phyloP scores from a whole-genome alignment of 1,284 basidiomycete genomes.

The Cryptococcus jaspeensis region DNA sequence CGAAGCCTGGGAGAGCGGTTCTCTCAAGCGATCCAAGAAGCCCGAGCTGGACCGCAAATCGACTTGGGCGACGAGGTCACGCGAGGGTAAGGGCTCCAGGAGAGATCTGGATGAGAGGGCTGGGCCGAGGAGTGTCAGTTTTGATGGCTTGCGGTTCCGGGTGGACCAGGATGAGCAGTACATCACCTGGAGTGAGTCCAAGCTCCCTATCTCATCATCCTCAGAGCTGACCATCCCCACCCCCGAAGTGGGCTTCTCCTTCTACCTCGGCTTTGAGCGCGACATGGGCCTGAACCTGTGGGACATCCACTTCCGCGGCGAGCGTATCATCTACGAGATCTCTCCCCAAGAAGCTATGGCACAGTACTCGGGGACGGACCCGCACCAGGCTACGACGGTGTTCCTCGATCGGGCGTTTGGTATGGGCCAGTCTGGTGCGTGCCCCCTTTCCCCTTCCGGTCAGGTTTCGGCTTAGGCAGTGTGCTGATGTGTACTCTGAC shows the following conservation, averaged over 20 bases:
- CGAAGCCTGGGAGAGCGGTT: slow-evolving; percentile 59
- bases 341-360: slow-evolving; percentile 56
- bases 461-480: neutral
- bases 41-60: slow-evolving; percentile 41
- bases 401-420: slow-evolving; percentile 68
- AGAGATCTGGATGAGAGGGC: slow-evolving; percentile 64
- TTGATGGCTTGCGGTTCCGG: slow-evolving; percentile 61
- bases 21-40: slow-evolving; percentile 54
- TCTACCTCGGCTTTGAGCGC: slow-evolving; percentile 64
- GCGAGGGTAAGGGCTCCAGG: slow-evolving; percentile 50
- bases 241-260: slow-evolving; percentile 57
- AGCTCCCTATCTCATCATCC: neutral
- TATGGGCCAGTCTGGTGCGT: slow-evolving; percentile 51
- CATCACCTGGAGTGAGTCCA: slow-evolving; percentile 58
- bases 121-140: slow-evolving; percentile 61
- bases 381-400: slow-evolving; percentile 62
- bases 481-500: neutral
- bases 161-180: slow-evolving; percentile 60
- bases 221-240: neutral
- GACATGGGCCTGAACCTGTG: slow-evolving; percentile 67
- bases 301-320: slow-evolving; percentile 63
- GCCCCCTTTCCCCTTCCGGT: neutral
- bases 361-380: slow-evolving; percentile 66
- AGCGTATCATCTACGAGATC: slow-evolving; percentile 67
- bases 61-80: slow-evolving; percentile 42